These are phyloP conservation scores for Heliamphora exappendiculata DNA, from an alignment of 148 eudicot genomes.

Conservation along the genomic window DNA sequence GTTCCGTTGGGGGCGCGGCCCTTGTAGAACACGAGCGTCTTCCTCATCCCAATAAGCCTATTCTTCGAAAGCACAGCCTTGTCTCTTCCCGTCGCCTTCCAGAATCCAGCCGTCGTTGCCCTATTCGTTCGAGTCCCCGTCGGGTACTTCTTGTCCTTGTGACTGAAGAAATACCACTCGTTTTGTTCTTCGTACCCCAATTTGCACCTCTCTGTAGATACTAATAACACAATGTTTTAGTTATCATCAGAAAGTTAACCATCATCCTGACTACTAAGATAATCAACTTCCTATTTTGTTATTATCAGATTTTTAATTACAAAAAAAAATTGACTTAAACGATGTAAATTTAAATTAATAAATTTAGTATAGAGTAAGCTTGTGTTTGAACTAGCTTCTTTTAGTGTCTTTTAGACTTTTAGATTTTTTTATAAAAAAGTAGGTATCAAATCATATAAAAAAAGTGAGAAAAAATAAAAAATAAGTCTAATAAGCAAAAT, in stretches of 20 bases:
- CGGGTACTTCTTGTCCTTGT: conserved; percentile 92
- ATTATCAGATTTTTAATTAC: no score
- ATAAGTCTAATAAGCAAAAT: no score
- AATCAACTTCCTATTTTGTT: no score
- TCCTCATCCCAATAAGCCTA: conserved; percentile 82
- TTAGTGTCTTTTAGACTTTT: no score
- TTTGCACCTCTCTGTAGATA: conserved; percentile 54
- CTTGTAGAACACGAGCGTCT: conserved; percentile 78
- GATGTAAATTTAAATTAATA: no score
- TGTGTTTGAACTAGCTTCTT: no score
- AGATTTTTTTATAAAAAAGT: no score
- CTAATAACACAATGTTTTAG: background rate
- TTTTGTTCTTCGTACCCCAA: conserved; percentile 61
- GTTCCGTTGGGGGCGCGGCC: conserved; percentile 86
- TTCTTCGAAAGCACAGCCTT: conserved; percentile 76
- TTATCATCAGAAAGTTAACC: background rate
- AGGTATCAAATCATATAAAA: no score
- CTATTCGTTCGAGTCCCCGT: conserved; percentile 80
- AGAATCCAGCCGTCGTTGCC: conserved; percentile 80
- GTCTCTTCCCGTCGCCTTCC: conserved; percentile 97
- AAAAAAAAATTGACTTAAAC: no score
- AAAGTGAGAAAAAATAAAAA: no score
- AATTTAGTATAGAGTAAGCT: no score
- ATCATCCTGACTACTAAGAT: background rate
- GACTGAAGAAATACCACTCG: conserved; percentile 95